Conservation (phyloP, 2,329 filamentous ascomycete genomes). For the Fusarium foetens region DNA sequence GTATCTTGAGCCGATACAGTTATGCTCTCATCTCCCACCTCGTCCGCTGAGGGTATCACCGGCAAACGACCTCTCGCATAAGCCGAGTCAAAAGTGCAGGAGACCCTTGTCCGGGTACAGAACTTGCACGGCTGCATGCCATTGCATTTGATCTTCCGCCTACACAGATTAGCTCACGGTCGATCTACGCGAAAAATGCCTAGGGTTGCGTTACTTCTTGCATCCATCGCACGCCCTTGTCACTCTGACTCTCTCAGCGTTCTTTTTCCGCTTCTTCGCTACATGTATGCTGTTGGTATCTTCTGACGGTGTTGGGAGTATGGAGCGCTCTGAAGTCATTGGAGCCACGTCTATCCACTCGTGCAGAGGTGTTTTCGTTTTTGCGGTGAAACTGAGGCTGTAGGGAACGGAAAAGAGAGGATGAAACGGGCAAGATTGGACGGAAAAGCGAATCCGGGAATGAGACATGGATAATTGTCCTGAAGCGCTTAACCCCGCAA, state of each 20-base stretch:
- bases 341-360: not conserved
- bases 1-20: slow-evolving; percentile 5
- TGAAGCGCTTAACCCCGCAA: slow-evolving; percentile 7
- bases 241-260: slow-evolving; percentile 37
- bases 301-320: slow-evolving; percentile 15
- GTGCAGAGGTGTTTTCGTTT: not conserved
- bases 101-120: slow-evolving; percentile 30
- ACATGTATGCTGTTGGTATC: slow-evolving; percentile 7
- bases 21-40: slow-evolving; percentile 4
- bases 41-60: slow-evolving; percentile 30
- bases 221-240: slow-evolving; percentile 44
- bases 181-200: not conserved
- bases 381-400: not conserved
- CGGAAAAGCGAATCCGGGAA: slow-evolving; percentile 24
- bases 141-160: slow-evolving; percentile 43
- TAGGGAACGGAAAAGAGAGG: slow-evolving; percentile 13
- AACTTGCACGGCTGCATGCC: slow-evolving; percentile 43
- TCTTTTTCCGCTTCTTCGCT: slow-evolving; percentile 41
- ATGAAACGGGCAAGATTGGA: not conserved
- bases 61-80: slow-evolving; percentile 42
- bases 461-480: slow-evolving; percentile 11
- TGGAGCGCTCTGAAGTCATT: slow-evolving; percentile 26
- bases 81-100: slow-evolving; percentile 41
- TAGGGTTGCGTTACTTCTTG: slow-evolving; percentile 36
- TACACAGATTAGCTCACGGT: slow-evolving; percentile 21